Evolutionary conservation across 2,329 filamentous ascomycete genomes (phyloP).

Genomic region (Colletotrichum liriopes): DNA sequence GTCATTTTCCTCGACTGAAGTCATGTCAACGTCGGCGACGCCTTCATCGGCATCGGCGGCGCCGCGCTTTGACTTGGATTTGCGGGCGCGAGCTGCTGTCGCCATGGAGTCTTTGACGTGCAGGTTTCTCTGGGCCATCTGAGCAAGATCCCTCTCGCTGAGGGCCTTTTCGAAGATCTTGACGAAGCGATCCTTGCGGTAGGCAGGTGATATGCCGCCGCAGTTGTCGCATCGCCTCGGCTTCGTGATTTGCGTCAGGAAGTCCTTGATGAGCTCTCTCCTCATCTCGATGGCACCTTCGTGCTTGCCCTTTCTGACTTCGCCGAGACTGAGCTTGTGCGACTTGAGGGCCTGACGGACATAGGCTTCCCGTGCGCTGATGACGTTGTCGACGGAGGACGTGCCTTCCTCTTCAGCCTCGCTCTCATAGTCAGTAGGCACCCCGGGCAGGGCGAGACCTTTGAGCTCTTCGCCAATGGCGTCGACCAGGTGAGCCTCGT

Average conservation of each 20-base stretch:
- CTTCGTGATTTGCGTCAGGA: constrained; percentile 81
- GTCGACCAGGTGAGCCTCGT: constrained; percentile 75
- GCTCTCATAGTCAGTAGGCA: constrained; percentile 63
- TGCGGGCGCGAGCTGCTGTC: constrained; percentile 41
- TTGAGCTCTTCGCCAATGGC: constrained; percentile 64
- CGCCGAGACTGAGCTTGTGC: constrained; percentile 65
- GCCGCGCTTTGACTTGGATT: constrained; percentile 49
- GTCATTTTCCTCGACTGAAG: constrained; percentile 63
- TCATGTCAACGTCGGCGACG: constrained; percentile 75
- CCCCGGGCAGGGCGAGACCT: constrained; percentile 58
- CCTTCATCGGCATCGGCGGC: constrained; percentile 74
- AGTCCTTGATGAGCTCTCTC: constrained; percentile 83
- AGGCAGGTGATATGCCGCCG: constrained; percentile 82
- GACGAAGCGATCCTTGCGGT: constrained; percentile 90
- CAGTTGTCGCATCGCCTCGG: constrained; percentile 79
- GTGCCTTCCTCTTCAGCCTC: constrained; percentile 77
- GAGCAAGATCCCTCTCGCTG: constrained; percentile 79
- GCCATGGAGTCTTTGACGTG: constrained; percentile 80
- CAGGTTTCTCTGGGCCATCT: constrained; percentile 80
- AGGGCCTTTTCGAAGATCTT: constrained; percentile 94
- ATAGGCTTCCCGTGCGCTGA: constrained; percentile 73
- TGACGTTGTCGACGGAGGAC: constrained; percentile 65
- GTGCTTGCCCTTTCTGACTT: constrained; percentile 78
- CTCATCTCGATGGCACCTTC: constrained; percentile 86
- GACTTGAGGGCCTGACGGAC: constrained; percentile 80